Base-by-base conservation (phyloP, 73 alveolate genomes). In the Paramecium caudatum region DNA sequence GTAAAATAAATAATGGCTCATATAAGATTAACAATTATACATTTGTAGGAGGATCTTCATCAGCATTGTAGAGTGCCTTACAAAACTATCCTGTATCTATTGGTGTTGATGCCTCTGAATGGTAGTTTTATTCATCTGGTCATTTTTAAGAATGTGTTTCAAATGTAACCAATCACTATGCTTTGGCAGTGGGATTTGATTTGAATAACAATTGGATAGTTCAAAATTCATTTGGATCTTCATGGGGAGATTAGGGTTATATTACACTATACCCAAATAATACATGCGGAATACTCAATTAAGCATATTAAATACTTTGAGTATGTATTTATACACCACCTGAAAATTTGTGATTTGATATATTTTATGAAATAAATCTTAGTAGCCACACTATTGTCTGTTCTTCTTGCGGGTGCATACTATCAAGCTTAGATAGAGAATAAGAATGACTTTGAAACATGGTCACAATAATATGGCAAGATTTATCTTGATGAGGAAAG, bases 101-200 rank as follows among this genome's bases (percentile, higher is more conserved):
- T 2, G 69, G 85, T 10, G 85, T 88, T 1, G 83, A 88, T 74
- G 93, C 93, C 16, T n/a, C 94, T 45, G 82, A 65, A 39, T 92
- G 96, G 96, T 69, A 70, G 9, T 92, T 94, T 94, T 94, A 94
- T 80, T 37, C 17, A 17, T 37, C 92, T 25, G 97, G 97, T 62
- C 47, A 92, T 15, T 65, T 90, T 47, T 32, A 8, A 0, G 43
- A 62, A 13, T 84, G 92, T 36, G 61, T 65, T 13, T 15, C 50
- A 3, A 48, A 61, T 27, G 46, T 48, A 2, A 90, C 93, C 2
- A 93, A 93, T 39, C 98, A 96, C 65, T 96, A 94, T 43, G 97
- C 95, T 23, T 16, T 91, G 30, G 91, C 93, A 39, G 98, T 96
- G 15, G 98, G 98, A 12, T 96, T 93, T 81, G 82, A 70, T 27